Conservation (phyloP, 768 basidiomycete species). For the Macrolepiota albuminosa region DNA sequence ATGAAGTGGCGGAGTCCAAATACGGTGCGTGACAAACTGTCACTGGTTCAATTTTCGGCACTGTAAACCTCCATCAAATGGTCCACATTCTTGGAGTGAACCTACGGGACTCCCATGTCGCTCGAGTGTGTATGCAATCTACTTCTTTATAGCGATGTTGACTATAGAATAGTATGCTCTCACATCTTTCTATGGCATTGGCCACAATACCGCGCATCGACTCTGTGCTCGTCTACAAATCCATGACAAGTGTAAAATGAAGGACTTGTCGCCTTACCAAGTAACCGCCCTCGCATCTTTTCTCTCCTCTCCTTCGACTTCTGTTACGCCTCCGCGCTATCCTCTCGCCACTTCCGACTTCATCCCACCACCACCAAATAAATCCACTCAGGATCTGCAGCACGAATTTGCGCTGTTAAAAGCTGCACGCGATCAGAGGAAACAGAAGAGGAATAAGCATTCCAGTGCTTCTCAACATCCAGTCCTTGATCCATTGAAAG, state of each 20-base stretch:
- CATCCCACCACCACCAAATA: constrained; percentile 41
- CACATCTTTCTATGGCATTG: constrained; percentile 86
- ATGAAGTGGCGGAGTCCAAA: constrained; percentile 25
- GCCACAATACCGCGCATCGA: constrained; percentile 65
- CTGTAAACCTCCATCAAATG: constrained; percentile 34
- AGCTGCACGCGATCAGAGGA: constrained; percentile 27
- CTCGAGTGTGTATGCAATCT: constrained; percentile 52
- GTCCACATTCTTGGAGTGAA: constrained; percentile 87
- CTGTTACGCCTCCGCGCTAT: constrained; percentile 58
- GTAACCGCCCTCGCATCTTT: constrained; percentile 90
- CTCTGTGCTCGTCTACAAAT: constrained; percentile 92
- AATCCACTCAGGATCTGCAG: constrained; percentile 34
- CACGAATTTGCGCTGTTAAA: constrained; percentile 31
- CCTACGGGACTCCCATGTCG: constrained; percentile 69
- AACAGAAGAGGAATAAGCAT: constrained; percentile 19
- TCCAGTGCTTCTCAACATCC: constrained; percentile 13
- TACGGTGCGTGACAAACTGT: constrained; percentile 10
- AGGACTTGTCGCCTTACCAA: constrained; percentile 80
- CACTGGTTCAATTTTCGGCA: constrained; percentile 10
- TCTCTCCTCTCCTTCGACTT: constrained; percentile 83
- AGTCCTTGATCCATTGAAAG: constrained; percentile 58
- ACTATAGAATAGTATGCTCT: constrained; percentile 70
- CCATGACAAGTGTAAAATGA: constrained; percentile 79
- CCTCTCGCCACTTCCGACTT: constrained; percentile 59
- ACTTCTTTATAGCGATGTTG: constrained; percentile 29